phyloP scores from a whole-genome alignment of 2,329 filamentous ascomycete species.

The Microcera coccophila region DNA sequence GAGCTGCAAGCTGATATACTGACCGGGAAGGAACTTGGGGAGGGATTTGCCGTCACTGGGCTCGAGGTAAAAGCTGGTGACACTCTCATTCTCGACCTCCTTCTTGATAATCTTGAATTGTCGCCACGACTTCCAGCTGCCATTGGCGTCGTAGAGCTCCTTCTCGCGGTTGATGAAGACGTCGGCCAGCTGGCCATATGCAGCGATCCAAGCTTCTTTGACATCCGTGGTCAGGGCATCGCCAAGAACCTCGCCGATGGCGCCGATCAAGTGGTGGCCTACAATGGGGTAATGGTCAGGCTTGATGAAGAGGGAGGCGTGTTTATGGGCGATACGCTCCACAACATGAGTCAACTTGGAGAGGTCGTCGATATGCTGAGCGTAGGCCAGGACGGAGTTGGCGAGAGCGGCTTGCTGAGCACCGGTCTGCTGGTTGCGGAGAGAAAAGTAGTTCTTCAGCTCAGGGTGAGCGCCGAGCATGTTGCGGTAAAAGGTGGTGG shows the following conservation, averaged over 20 bases:
- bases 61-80: constrained; percentile 67
- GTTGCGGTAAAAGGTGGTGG: constrained; percentile 67
- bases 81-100: constrained; percentile 54
- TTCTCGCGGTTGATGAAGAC: constrained; percentile 65
- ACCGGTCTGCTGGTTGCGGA: constrained; percentile 63
- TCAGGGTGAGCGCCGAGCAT: constrained; percentile 61
- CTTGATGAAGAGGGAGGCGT: constrained; percentile 65
- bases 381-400: constrained; percentile 66
- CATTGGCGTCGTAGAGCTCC: constrained; percentile 53
- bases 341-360: constrained; percentile 52
- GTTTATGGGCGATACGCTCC: constrained; percentile 73
- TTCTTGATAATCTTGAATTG: constrained; percentile 56
- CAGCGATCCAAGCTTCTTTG: constrained; percentile 65
- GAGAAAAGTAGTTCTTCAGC: constrained; percentile 68
- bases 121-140: constrained; percentile 47
- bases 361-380: constrained; percentile 67
- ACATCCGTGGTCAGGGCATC: constrained; percentile 63
- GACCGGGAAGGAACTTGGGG: constrained; percentile 63
- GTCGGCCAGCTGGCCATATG: constrained; percentile 67
- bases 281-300: constrained; percentile 69
- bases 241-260: constrained; percentile 65
- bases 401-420: constrained; percentile 69
- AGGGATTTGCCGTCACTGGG: constrained; percentile 55
- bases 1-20: constrained; percentile 67
- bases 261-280: constrained; percentile 62